phyloP scores from a whole-genome alignment of 805 yeast species.

The Candida pseudofarinosa region DNA sequence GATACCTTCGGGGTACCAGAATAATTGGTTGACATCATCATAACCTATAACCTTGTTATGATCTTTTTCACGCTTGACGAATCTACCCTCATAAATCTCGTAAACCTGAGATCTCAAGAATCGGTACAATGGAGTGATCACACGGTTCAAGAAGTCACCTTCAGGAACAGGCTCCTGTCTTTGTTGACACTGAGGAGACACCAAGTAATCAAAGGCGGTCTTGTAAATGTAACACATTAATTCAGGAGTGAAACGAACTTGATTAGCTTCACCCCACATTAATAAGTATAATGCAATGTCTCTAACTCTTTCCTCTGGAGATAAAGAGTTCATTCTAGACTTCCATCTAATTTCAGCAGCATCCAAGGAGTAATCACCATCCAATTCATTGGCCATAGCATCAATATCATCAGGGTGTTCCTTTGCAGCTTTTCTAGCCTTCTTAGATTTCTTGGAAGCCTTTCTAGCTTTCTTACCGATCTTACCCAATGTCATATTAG shows the following conservation, averaged over 20 bases:
- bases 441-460: constrained; percentile 76
- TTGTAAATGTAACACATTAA: constrained; percentile 90
- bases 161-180: constrained; percentile 79
- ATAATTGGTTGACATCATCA: constrained; percentile 97
- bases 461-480: constrained; percentile 74
- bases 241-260: constrained; percentile 90
- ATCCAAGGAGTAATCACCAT: constrained; percentile 77
- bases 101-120: constrained; percentile 78
- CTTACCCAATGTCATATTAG: constrained; percentile 76
- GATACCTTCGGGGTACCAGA: constrained; percentile 99
- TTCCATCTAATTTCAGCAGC: constrained; percentile 89
- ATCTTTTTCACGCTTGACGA: constrained; percentile 79
- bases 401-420: constrained; percentile 60
- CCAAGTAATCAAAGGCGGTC: constrained; percentile 86
- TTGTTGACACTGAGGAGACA: constrained; percentile 88
- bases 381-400: constrained; percentile 62
- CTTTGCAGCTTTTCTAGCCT: constrained; percentile 66
- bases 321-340: constrained; percentile 65
- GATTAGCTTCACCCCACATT: constrained; percentile 89
- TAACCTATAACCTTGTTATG: constrained; percentile 83
- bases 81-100: constrained; percentile 77
- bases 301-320: constrained; percentile 78
- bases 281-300: constrained; percentile 71
- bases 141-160: constrained; percentile 87
- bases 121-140: constrained; percentile 85